Evolutionary conservation across 768 basidiomycete genomes (phyloP).

Genomic region (Mycena pura): DNA sequence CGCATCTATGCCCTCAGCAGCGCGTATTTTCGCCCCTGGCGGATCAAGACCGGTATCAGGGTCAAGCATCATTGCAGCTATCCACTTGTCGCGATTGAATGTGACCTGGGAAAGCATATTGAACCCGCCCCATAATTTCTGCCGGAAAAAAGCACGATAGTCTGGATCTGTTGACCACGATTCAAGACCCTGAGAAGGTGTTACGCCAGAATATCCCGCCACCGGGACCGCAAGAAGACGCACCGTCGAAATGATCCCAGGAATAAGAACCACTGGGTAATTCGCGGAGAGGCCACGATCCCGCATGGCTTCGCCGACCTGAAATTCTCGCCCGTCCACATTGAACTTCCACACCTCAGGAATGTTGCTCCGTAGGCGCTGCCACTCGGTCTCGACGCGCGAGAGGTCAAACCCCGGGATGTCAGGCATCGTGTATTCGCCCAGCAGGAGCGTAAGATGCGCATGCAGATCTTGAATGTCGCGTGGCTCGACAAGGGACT

Average conservation of each 20-base stretch:
- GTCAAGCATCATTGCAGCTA: constrained; percentile 89
- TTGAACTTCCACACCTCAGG: constrained; percentile 86
- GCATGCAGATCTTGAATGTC: constrained; percentile 74
- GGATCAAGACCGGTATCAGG: constrained; percentile 92
- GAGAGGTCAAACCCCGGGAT: constrained; percentile 72
- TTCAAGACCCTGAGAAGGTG: constrained; percentile 68
- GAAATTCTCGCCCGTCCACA: constrained; percentile 81
- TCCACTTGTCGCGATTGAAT: constrained; percentile 89
- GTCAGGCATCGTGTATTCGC: constrained; percentile 69
- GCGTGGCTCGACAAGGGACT: constrained; percentile 64
- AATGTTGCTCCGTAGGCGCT: constrained; percentile 66
- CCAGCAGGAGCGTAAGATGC: constrained; percentile 68
- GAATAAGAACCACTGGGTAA: constrained; percentile 85
- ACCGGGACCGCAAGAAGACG: constrained; percentile 27
- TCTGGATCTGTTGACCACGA: constrained; percentile 92
- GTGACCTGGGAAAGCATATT: constrained; percentile 85
- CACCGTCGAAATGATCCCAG: constrained; percentile 90
- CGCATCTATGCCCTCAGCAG: constrained; percentile 91
- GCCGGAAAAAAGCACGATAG: constrained; percentile 89
- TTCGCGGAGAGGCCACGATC: constrained; percentile 69
- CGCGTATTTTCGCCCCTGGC: constrained; percentile 82
- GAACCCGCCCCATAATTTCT: constrained; percentile 82
- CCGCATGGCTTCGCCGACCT: constrained; percentile 73
- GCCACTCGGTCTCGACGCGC: constrained; percentile 76
- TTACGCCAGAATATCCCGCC: background rate